These are phyloP conservation scores for Cornus florida DNA, from an alignment of 148 eudicot species.

Conservation along the genomic window DNA sequence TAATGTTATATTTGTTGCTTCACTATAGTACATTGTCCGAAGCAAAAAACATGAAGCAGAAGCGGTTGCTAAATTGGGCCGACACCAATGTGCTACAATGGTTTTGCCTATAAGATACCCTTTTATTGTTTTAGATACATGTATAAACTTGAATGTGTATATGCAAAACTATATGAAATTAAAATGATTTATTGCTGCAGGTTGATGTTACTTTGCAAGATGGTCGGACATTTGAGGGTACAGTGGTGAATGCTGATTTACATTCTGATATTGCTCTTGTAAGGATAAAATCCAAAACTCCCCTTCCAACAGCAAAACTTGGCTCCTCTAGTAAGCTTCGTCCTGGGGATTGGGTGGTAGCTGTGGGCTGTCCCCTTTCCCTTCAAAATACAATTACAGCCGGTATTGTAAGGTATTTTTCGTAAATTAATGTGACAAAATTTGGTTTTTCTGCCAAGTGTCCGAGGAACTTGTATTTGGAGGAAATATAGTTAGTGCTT, in stretches of 20 bases:
- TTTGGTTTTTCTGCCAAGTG: not conserved
- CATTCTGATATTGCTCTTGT: conserved; percentile 94
- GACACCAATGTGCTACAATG: not conserved
- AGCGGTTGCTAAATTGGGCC: too few relatives aligned
- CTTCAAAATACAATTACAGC: conserved; percentile 96
- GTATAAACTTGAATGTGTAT: not conserved
- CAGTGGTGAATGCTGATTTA: conserved; percentile 82
- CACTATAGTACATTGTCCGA: too few relatives aligned
- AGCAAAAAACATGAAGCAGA: too few relatives aligned
- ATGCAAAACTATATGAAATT: not conserved
- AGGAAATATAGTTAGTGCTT: too few relatives aligned
- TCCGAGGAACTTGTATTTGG: too few relatives aligned
- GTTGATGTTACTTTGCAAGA: conserved; percentile 97
- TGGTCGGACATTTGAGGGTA: conserved; percentile 89
- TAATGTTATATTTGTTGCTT: too few relatives aligned
- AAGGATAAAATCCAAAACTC: conserved; percentile 76
- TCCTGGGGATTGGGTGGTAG: conserved; percentile 98
- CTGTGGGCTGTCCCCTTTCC: conserved; percentile 92
- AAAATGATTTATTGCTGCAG: conserved; percentile 28
- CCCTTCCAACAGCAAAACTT: conserved; percentile 85
- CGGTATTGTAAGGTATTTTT: conserved; percentile 79
- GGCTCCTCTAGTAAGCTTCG: conserved; percentile 84
- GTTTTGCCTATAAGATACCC: conserved; percentile 3
- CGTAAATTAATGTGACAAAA: not conserved
- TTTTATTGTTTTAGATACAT: not conserved